These are phyloP conservation scores for Zygnema cylindricum DNA, from an alignment of 139 green algal species.

Conservation along the genomic window DNA sequence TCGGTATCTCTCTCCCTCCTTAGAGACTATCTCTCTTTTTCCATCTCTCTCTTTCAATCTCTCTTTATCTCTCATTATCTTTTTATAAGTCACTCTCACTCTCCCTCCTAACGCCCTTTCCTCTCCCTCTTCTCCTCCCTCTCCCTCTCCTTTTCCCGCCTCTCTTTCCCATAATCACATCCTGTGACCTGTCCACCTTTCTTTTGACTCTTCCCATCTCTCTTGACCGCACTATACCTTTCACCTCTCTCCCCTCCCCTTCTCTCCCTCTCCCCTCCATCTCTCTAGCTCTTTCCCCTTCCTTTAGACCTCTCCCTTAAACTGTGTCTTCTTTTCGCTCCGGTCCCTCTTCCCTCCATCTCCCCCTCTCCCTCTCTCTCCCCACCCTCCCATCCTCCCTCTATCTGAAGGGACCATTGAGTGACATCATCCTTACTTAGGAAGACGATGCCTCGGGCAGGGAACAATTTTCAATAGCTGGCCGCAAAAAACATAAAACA, in stretches of 20 bases:
- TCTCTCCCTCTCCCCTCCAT: background rate
- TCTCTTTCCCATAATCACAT: no score
- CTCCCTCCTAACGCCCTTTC: background rate
- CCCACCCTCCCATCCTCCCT: background rate
- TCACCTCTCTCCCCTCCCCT: no score
- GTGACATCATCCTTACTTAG: no score
- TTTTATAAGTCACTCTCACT: background rate
- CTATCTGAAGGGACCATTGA: no score
- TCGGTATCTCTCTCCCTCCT: no score
- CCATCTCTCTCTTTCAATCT: background rate
- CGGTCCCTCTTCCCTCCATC: background rate
- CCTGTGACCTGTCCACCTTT: background rate
- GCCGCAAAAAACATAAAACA: no score
- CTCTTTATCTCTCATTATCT: background rate
- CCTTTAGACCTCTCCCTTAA: no score
- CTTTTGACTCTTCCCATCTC: background rate
- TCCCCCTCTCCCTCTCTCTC: background rate
- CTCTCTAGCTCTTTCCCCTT: background rate
- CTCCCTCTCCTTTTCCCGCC: background rate
- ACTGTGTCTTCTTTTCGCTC: no score
- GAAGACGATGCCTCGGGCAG: constrained; percentile 92
- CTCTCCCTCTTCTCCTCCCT: background rate
- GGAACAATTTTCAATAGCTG: constrained; percentile 92
- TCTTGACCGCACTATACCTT: background rate
- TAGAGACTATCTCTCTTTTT: background rate